phyloP scores from a whole-genome alignment of 805 yeast species.

The Pachysolen tannophilus region DNA sequence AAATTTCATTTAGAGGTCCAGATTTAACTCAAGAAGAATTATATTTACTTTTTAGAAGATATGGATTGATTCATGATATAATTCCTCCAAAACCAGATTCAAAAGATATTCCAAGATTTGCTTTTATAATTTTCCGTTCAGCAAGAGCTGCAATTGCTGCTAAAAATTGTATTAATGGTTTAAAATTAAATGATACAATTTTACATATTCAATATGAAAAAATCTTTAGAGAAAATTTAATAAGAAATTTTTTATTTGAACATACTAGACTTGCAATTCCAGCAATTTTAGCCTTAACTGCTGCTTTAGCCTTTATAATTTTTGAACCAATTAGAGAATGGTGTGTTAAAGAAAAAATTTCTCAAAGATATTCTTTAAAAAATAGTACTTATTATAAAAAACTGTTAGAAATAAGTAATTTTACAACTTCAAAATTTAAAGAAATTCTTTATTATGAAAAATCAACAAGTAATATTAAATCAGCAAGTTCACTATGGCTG shows the following conservation, averaged over 20 bases:
- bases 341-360: constrained; percentile 66
- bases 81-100: constrained; percentile 41
- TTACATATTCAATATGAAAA: constrained; percentile 72
- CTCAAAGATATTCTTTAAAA: constrained; percentile 46
- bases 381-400: constrained; percentile 28
- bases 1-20: constrained; percentile 70
- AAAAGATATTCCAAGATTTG: constrained; percentile 39
- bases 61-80: constrained; percentile 78
- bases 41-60: constrained; percentile 76
- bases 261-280: constrained; percentile 87
- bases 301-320: constrained; percentile 74
- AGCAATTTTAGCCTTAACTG: constrained; percentile 63
- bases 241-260: constrained; percentile 51
- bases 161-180: constrained; percentile 83
- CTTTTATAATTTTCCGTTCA: constrained; percentile 47
- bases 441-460: background rate
- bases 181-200: constrained; percentile 51
- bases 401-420: constrained; percentile 22
- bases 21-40: constrained; percentile 69
- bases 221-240: constrained; percentile 38
- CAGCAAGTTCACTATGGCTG: constrained; percentile 46
- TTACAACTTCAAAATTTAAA: constrained; percentile 14
- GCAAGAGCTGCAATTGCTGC: constrained; percentile 75
- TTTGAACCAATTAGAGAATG: constrained; percentile 92
- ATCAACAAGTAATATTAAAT: constrained; percentile 11